Base-by-base conservation (phyloP, 768 basidiomycete genomes). In the Tylopilus vinaceipallidus region DNA sequence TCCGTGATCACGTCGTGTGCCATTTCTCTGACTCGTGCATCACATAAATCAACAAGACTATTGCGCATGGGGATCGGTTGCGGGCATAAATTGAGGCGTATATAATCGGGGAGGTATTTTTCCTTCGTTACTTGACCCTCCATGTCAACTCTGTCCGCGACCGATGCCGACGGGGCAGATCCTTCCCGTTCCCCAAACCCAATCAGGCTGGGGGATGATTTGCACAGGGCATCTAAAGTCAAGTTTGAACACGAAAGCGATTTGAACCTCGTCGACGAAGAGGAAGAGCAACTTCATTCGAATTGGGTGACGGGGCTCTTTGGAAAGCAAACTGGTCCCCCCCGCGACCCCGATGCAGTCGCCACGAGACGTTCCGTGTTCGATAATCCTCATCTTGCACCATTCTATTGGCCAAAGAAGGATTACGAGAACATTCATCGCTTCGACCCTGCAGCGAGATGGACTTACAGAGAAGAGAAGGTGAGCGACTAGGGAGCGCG, bases 381-480 rank as follows among this genome's bases (percentile, higher is more conserved):
- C 54, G 79, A 81, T 40, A 76, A 82, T 49, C 75, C 76, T 12
- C 56, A 68, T 27, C 64, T 77, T 16, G 45, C n/a, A n/a, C n/a
- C n/a, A n/a, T n/a, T n/a, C n/a, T n/a, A 65, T 39, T 76, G 72
- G 75, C 81, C 81, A 1, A 78, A 73, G 47, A 49, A 68, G 1
- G 66, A 74, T 2, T 81, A 80, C 36, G 81, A 84, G 61, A 82
- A 80, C 56, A 52, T 77, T 72, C 77, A n/a, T n/a, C n/a, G n/a
- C n/a, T n/a, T n/a, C n/a, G n/a, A n/a, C n/a, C n/a, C n/a, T 1
- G 67, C 67, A 30, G 77, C 77, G 36, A 72, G 83, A 16, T 86
- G 84, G 83, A 83, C 82, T 4, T 71, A 73, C 48, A 62, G 73
- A 35, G 82, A 84, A 59, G 80, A 85, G 58, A 70, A 62, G 60